phyloP scores from a whole-genome alignment of 2,329 filamentous ascomycete genomes.

The Sclerotinia glacialis region DNA sequence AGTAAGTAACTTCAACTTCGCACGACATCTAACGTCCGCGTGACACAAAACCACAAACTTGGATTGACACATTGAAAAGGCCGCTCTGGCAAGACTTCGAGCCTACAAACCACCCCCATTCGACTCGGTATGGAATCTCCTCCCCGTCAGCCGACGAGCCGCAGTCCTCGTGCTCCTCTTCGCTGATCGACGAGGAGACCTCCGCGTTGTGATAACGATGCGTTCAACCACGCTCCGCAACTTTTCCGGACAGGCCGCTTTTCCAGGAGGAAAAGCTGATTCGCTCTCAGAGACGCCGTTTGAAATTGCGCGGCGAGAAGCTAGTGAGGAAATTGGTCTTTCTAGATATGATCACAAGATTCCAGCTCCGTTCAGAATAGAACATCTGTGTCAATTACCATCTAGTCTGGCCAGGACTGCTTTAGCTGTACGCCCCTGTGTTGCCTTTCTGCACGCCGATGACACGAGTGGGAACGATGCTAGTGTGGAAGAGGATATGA shows the following conservation, averaged over 20 bases:
- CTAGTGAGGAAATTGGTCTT: constrained; percentile 89
- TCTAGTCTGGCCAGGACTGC: constrained; percentile 71
- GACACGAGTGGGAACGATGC: constrained; percentile 43
- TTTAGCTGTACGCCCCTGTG: constrained; percentile 70
- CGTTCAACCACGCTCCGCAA: constrained; percentile 60
- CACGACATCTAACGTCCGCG: not conserved
- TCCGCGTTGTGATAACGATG: constrained; percentile 70
- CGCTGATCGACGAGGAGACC: constrained; percentile 75
- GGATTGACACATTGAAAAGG: constrained; percentile 26
- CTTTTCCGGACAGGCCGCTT: constrained; percentile 81
- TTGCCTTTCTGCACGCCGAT: constrained; percentile 71
- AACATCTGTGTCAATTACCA: constrained; percentile 83
- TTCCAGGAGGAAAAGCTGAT: constrained; percentile 76
- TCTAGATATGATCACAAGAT: constrained; percentile 67
- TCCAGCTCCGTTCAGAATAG: constrained; percentile 75
- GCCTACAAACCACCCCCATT: constrained; percentile 60
- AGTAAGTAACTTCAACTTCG: constrained; percentile 27
- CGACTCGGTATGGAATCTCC: constrained; percentile 56
- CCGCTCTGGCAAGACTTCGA: constrained; percentile 54
- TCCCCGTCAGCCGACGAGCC: constrained; percentile 67
- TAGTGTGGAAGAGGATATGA: constrained; percentile 66
- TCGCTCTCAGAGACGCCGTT: constrained; percentile 57
- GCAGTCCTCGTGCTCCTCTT: constrained; percentile 87
- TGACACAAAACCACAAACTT: no score
- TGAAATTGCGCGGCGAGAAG: constrained; percentile 85